Conservation (phyloP, 169 alveolate species). For the Babesia gibsoni region DNA sequence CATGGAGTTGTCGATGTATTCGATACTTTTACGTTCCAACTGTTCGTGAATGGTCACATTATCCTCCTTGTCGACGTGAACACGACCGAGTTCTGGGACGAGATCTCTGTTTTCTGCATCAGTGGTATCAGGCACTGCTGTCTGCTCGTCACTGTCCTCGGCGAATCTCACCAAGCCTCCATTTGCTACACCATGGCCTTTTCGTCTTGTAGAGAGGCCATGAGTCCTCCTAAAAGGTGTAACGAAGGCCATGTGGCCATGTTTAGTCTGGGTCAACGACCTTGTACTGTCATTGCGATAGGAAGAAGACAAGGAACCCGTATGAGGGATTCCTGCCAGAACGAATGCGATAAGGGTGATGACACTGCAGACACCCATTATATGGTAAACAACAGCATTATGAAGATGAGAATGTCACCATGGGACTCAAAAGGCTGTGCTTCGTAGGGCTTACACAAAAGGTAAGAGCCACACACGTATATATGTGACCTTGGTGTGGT, state of each 20-base stretch:
- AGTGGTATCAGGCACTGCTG: neutral
- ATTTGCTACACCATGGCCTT: no score
- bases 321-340: conserved; percentile 18
- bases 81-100: neutral
- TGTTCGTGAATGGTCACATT: conserved; percentile 27
- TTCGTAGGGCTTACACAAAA: no score
- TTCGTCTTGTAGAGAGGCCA: no score
- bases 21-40: conserved; percentile 42
- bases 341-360: conserved; percentile 5
- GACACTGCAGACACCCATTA: conserved; percentile 26
- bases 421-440: no score
- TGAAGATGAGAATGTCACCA: no score
- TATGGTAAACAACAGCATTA: neutral
- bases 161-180: no score
- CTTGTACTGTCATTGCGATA: neutral
- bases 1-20: conserved; percentile 35
- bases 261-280: neutral
- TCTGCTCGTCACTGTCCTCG: no score
- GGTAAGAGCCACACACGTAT: no score
- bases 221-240: neutral
- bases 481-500: no score
- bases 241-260: neutral
- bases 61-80: conserved; percentile 38
- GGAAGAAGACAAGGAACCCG: conserved; percentile 3
- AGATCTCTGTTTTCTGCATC: neutral